Conservation (phyloP, 75 land plant genomes). For the Ceratopteris richardii region DNA sequence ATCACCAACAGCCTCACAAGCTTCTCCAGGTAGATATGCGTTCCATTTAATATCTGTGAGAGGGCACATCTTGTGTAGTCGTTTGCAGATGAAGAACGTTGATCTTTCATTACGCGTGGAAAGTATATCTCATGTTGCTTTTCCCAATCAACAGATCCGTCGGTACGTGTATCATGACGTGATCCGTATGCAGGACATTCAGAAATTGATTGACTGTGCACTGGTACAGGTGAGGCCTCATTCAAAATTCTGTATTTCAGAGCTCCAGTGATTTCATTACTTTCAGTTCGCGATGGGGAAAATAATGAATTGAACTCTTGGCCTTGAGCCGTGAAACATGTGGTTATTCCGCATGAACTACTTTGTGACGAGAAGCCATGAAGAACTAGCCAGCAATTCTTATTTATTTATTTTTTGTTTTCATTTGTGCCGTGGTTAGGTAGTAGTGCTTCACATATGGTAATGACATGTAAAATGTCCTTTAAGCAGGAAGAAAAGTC, state of each 20-base stretch:
- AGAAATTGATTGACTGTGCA: conserved; percentile 77
- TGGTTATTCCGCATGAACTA: no score
- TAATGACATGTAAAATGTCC: no score
- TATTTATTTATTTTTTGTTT: no score
- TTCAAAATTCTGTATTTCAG: no score
- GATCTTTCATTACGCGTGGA: neutral
- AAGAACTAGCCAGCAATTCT: no score
- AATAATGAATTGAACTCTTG: neutral
- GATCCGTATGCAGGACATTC: conserved; percentile 80
- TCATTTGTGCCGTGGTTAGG: no score
- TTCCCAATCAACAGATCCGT: conserved; percentile 65
- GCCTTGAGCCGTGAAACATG: no score
- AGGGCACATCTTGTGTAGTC: neutral
- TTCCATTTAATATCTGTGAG: neutral
- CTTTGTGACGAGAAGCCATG: no score
- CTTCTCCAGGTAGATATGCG: conserved; percentile 36
- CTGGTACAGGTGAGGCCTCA: conserved; percentile 67
- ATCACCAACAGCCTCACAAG: conserved; percentile 15
- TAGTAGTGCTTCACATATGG: no score
- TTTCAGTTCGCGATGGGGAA: neutral
- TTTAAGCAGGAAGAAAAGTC: no score
- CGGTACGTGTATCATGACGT: conserved; percentile 95
- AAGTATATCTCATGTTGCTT: no score
- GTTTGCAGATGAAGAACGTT: neutral
- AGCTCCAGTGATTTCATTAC: neutral